phyloP scores from a whole-genome alignment of 768 basidiomycete genomes.

The Panellus pusillus region DNA sequence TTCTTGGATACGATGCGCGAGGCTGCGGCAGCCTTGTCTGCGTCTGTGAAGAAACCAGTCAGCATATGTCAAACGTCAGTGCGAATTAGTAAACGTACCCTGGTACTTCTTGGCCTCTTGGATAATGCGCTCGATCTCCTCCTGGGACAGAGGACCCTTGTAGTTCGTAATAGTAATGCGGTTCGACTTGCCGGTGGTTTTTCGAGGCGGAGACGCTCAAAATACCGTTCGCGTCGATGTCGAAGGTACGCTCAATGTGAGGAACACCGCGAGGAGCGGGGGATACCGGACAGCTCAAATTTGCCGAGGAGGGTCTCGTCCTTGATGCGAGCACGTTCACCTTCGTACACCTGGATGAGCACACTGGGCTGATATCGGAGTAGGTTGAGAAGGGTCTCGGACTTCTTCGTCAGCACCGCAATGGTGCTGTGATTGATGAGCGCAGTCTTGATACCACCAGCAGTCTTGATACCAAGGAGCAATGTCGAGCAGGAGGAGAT shows the following conservation, averaged over 20 bases:
- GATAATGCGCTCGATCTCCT: slow-evolving; percentile 99
- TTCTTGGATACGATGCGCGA: slow-evolving; percentile 86
- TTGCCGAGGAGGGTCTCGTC: slow-evolving; percentile 99
- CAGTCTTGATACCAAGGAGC: slow-evolving; percentile 96
- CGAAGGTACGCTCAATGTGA: slow-evolving; percentile 98
- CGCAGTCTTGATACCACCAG: slow-evolving; percentile 98
- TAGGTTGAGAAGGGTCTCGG: slow-evolving; percentile 98
- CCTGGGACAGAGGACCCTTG: slow-evolving; percentile 95
- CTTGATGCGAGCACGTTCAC: slow-evolving; percentile 97
- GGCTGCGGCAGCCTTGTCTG: slow-evolving; percentile 84
- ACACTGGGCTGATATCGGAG: slow-evolving; percentile 98
- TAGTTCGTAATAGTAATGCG: slow-evolving; percentile 95
- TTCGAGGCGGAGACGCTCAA: slow-evolving; percentile 92
- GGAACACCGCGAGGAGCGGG: slow-evolving; percentile 98
- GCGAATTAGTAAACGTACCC: slow-evolving; percentile 41
- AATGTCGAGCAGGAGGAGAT: slow-evolving; percentile 93
- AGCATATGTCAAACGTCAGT: slow-evolving; percentile 8
- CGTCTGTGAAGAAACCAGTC: slow-evolving; percentile 29
- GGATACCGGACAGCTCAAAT: slow-evolving; percentile 96
- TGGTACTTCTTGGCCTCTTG: slow-evolving; percentile 92
- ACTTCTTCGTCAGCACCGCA: too few relatives aligned
- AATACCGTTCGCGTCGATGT: slow-evolving; percentile 97
- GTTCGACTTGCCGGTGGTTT: slow-evolving; percentile 95
- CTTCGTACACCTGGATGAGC: slow-evolving; percentile 96
- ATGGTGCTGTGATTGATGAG: slow-evolving; percentile 99